These are phyloP conservation scores for Kingdonia uniflora DNA, from an alignment of 164 flowering plant species.

Conservation along the genomic window DNA sequence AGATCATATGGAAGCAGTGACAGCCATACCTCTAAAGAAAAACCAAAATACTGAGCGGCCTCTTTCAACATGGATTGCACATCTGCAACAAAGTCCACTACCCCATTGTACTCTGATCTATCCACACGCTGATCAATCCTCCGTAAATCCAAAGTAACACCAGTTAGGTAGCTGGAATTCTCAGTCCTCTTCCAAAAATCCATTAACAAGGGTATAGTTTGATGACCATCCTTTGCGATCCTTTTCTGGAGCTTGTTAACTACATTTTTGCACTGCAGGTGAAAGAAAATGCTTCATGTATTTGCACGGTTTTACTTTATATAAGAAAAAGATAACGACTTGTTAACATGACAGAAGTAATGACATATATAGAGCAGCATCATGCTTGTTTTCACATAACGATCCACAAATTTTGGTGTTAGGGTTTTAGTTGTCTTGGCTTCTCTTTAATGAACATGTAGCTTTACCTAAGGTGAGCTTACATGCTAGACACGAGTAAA, in stretches of 20 bases:
- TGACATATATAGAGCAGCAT: no score
- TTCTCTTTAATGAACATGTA: no score
- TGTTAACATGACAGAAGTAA: no score
- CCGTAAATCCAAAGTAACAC: constrained; percentile 40
- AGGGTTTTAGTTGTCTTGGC: no score
- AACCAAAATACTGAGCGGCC: constrained; percentile 55
- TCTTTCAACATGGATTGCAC: constrained; percentile 78
- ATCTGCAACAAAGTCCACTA: constrained; percentile 72
- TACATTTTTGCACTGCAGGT: constrained; percentile 93
- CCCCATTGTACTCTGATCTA: constrained; percentile 55
- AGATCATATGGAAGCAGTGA: no score
- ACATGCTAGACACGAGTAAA: no score
- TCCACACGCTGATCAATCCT: constrained; percentile 77
- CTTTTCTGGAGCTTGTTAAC: constrained; percentile 75
- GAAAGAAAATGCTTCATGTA: no score
- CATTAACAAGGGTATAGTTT: constrained; percentile 66
- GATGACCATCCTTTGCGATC: constrained; percentile 77
- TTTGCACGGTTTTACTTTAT: no score
- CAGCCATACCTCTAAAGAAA: constrained; percentile 63
- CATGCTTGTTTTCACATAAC: no score
- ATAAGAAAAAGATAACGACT: constrained; percentile 11
- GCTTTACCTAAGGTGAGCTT: no score
- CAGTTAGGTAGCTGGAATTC: constrained; percentile 31
- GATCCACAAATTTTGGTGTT: no score
- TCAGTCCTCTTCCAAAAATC: constrained; percentile 76